These are phyloP conservation scores for Citropsis articulata DNA, from an alignment of 345 rosid species.

Conservation along the genomic window DNA sequence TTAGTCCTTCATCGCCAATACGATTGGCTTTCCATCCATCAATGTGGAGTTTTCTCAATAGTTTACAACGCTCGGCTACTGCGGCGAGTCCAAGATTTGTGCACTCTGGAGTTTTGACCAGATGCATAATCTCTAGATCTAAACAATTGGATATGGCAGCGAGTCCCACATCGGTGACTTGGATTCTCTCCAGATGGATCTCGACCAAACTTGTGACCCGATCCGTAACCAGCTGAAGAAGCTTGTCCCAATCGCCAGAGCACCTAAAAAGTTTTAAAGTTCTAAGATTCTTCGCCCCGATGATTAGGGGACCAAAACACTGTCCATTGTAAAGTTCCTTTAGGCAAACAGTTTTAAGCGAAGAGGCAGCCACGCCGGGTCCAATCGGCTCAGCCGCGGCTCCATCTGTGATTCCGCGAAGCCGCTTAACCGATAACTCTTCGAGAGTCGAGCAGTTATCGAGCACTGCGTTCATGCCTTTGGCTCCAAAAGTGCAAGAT, in stretches of 20 bases:
- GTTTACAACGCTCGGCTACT: constrained; percentile 54
- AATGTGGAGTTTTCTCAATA: constrained; percentile 69
- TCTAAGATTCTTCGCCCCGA: constrained; percentile 57
- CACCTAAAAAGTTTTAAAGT: constrained; percentile 77
- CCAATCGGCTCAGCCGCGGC: constrained; percentile 61
- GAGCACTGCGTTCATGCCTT: constrained; percentile 79
- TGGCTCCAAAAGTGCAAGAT: constrained; percentile 80
- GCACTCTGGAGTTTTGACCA: constrained; percentile 69
- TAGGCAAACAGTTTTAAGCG: constrained; percentile 63
- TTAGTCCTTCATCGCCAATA: constrained; percentile 64
- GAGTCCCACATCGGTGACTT: constrained; percentile 60
- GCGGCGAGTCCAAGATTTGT: constrained; percentile 52
- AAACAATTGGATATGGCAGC: constrained; percentile 51
- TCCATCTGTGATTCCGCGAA: constrained; percentile 58
- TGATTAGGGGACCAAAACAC: constrained; percentile 67
- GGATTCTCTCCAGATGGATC: constrained; percentile 71
- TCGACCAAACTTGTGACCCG: constrained; percentile 47
- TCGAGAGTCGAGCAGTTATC: constrained; percentile 67
- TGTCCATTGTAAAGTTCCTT: constrained; percentile 77
- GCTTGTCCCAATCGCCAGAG: constrained; percentile 79
- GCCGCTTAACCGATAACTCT: constrained; percentile 77
- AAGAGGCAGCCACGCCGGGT: constrained; percentile 54
- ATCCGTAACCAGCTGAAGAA: constrained; percentile 43
- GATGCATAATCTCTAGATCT: constrained; percentile 66
- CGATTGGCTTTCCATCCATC: constrained; percentile 76